A percentile compares a stretch with the other conserved stretches of the same genome.
These are phyloP conservation scores for Clonostachys solani DNA, from an alignment of 2,329 filamentous ascomycete species.

Conservation along the genomic window DNA sequence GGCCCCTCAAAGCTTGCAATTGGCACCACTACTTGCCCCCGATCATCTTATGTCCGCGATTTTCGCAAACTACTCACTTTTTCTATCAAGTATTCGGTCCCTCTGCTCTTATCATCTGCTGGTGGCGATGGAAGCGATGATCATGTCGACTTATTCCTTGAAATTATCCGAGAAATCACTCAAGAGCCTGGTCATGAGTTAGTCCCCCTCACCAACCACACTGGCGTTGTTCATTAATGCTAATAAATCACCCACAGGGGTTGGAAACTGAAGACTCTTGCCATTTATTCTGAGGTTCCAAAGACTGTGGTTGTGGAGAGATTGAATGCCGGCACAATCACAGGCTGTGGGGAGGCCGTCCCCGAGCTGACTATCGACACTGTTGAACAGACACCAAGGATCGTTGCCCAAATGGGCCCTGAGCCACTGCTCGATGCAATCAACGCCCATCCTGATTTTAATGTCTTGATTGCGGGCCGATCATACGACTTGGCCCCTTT, in stretches of 20 bases:
- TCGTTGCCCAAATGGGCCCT: conserved; percentile 37
- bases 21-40: conserved; percentile 30
- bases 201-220: background rate
- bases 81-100: conserved; percentile 9
- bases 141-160: conserved; percentile 30
- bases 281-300: conserved; percentile 28
- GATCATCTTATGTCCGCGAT: conserved; percentile 34
- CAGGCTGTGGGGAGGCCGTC: conserved; percentile 30
- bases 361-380: conserved; percentile 27
- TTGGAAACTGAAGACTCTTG: conserved; percentile 20
- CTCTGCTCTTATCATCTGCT: conserved; percentile 31
- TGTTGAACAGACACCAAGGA: conserved; percentile 22
- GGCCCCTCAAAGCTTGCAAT: conserved; percentile 34
- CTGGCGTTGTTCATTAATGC: background rate
- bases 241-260: background rate
- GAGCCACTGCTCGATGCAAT: conserved; percentile 35
- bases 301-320: conserved; percentile 20
- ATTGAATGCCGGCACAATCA: conserved; percentile 19
- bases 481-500: conserved; percentile 29
- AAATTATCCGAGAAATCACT: conserved; percentile 30
- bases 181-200: conserved; percentile 10
- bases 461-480: conserved; percentile 38
- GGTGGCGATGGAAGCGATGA: conserved; percentile 38
- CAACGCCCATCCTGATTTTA: conserved; percentile 27
- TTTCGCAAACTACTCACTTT: conserved; percentile 17